Base-by-base conservation (phyloP, 805 yeast genomes). In the Clavispora phyllophila region DNA sequence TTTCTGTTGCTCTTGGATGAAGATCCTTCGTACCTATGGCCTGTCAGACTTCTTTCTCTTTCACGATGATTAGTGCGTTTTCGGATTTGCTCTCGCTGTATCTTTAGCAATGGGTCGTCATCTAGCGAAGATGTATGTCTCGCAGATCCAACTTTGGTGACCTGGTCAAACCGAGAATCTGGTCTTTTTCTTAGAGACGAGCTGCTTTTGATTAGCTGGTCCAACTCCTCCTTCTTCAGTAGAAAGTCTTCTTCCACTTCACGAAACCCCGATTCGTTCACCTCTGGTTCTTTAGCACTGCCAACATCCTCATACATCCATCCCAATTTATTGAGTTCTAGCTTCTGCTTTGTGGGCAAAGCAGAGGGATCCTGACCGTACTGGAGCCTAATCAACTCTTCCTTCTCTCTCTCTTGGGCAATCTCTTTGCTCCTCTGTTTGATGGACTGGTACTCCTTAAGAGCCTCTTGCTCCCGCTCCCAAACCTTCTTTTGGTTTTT, bases 401-500 rank as follows among this genome's bases (percentile, higher is more conserved):
- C 68, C 29, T 78, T 65, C 47, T 85, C 85, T 29, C 76, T 67
- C 48, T 84, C 87, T 44, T 76, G 72, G 15, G 69, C 70, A 24
- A 84, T 70, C 60, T 87, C 95, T 41, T 72, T 69, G 47, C 79
- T 79, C 24, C 84, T 65, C 53, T 82, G 82, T 46, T 79, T 73
- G 26, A 82, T 78, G 55, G 76, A 75, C 50, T 76, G 76, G 37
- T 82, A 75, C 54, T 87, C 95, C n/a, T 76, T 75, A 6, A 87
- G 65, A 8, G 84, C 81, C 32, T 82, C 82, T 57, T 87, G 89
- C 56, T 93, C 97, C 41, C 70, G 73, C 50, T 80, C 73, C 91
- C 95, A 84, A 27, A 91, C 90, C 55, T 82, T 85, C 50, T 82
- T 82, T 63, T 83, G 88, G 70, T 91, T 91, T 60, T 84, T 86